Percentiles rank a stretch among this genome's conserved stretches.
Conservation (phyloP, 768 basidiomycete species). For the Calocera viscosa region DNA sequence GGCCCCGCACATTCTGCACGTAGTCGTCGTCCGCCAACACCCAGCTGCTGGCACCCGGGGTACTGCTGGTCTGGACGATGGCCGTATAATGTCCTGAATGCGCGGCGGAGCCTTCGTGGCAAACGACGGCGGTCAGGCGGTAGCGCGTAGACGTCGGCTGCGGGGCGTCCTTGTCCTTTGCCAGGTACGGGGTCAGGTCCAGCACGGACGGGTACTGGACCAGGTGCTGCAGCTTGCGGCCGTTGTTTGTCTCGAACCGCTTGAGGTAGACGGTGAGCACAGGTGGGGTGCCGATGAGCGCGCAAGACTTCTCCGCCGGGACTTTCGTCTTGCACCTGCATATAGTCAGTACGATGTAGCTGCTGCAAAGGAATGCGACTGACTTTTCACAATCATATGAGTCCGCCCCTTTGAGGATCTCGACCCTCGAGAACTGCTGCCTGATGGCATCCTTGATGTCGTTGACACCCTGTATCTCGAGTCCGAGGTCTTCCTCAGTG, state of each 20-base stretch:
- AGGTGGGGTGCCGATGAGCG: constrained; percentile 72
- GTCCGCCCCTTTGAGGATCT: constrained; percentile 76
- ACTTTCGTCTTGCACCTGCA: constrained; percentile 83
- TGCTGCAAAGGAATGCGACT: constrained; percentile 25
- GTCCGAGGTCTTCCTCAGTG: constrained; percentile 80
- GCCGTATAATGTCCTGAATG: constrained; percentile 95
- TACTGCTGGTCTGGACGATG: constrained; percentile 55
- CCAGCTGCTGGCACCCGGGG: constrained; percentile 40
- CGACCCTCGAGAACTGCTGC: constrained; percentile 66
- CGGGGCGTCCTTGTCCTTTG: constrained; percentile 40
- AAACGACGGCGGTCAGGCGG: constrained; percentile 81
- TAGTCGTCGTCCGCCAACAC: constrained; percentile 89
- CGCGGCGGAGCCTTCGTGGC: constrained; percentile 83
- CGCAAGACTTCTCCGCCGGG: constrained; percentile 79
- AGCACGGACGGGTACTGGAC: constrained; percentile 71
- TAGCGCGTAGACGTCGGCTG: constrained; percentile 39
- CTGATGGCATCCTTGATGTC: constrained; percentile 55
- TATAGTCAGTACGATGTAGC: neutral
- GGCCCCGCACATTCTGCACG: constrained; percentile 34
- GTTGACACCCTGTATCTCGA: constrained; percentile 63
- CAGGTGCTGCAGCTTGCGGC: constrained; percentile 67
- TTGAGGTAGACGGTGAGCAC: constrained; percentile 90
- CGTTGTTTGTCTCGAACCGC: constrained; percentile 73
- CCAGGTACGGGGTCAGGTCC: constrained; percentile 67
- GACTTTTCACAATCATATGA: constrained; percentile 99